Base-by-base conservation (phyloP, 2,329 filamentous ascomycete genomes). In the Fusarium sp. region DNA sequence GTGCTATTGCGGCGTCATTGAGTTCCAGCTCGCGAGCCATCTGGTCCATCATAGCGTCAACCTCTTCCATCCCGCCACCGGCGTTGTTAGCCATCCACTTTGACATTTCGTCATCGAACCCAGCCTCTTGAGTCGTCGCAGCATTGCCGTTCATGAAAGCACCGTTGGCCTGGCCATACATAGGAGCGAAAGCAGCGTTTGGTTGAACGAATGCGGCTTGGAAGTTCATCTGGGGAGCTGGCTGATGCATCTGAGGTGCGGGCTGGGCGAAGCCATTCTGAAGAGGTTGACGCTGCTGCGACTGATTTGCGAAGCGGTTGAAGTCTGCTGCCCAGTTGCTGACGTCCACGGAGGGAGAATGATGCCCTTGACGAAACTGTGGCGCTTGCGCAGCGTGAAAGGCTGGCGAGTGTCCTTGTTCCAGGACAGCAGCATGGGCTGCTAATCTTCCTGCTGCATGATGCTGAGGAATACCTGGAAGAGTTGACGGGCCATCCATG, bases 21-120 rank as follows among this genome's bases (percentile, higher is more conserved):
- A 80, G 76, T 44, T 83, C 82, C 14, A 84, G 74, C 60, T 85
- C 82, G 18, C 77, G 78, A 10, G 83, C 83, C 72, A 85, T 80
- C 60, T 82, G 79, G 39, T 84, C 83, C 81, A 85, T 84, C 59
- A 81, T 80, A 25, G 82, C 82, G 55, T 84, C 82, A 7, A 84
- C 82, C 37, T 83, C 77, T 29, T 79, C 76, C 78, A 84, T 83
- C 44, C 73, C 76, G 14, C 72, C 72, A 7, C 66, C 64, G 25
- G 79, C 78, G 46, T 85, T 80, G 19, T 61, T 76, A 1, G 80
- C 78, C 79, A 84, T 82, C 83, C 83, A 85, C 29, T 75, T 77
- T 10, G 79, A 77, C 79, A 85, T 82, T 45, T 85, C 83, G 41
- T 79, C 69, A 54, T 83, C 79, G 38, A 84, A 84, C n/a, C 83